Percentiles rank a stretch among this genome's conserved stretches.
Evolutionary conservation across 495 filamentous ascomycete species (phyloP).

Genomic region (Penicillium cataractarum): DNA sequence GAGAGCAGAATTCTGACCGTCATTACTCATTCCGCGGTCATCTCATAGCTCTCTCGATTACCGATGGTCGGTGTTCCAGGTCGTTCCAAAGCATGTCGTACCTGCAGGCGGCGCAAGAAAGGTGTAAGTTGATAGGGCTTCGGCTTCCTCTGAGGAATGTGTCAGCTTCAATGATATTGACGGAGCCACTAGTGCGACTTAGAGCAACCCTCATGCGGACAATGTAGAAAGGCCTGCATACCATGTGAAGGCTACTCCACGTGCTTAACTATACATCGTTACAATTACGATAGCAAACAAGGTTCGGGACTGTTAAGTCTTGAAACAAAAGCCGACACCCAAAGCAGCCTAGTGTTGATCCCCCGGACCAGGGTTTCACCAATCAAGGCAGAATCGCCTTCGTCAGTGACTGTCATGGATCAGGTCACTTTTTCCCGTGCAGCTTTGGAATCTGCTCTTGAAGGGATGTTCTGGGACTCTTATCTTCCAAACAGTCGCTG

Average conservation of each 20-base stretch:
- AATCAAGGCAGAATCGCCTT: not conserved
- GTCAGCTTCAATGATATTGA: not conserved
- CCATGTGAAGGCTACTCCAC: conserved; percentile 12
- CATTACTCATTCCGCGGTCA: not conserved
- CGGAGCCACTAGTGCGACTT: conserved; percentile 13
- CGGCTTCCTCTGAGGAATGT: not conserved
- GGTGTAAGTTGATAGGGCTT: conserved; percentile 10
- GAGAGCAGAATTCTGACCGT: not conserved
- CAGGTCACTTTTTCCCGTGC: not conserved
- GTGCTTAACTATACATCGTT: not conserved
- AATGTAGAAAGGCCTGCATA: conserved; percentile 18
- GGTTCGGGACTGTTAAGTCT: not conserved
- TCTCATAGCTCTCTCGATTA: not conserved
- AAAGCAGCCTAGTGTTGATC: not conserved
- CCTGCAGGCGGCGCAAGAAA: conserved; percentile 19
- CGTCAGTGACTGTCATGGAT: not conserved
- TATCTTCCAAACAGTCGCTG: conserved; percentile 9
- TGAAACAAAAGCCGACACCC: not conserved
- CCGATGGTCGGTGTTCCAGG: conserved; percentile 17
- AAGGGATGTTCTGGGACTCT: conserved; percentile 6
- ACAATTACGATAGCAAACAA: not conserved
- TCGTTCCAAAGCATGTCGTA: conserved; percentile 14
- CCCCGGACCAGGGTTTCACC: not conserved
- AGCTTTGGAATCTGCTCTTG: conserved; percentile 2
- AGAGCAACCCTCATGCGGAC: conserved; percentile 9